Evolutionary conservation across 2,329 filamentous ascomycete genomes (phyloP), one percentile per base, ranked within the genome.

Genomic region (Cytospora piceicola): DNA sequence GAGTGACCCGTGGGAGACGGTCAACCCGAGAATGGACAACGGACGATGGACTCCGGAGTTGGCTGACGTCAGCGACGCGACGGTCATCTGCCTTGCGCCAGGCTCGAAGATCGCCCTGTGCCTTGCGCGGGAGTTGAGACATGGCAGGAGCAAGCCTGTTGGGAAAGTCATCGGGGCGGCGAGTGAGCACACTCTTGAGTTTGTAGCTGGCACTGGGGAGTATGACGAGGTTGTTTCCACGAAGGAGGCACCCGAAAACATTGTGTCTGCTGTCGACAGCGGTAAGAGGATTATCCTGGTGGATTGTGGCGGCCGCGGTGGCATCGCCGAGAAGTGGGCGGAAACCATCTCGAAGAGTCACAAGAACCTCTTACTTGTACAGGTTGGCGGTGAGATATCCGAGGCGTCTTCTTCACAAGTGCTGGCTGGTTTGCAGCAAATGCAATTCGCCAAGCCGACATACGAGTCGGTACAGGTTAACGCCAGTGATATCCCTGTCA

Each of bases 141-240:
- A 62, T 3, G 52, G 60, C 53, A 29, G 51, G 29, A 51, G 55
- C 52, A 56, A 62, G n/a, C 14, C 60, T 12, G 60, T 56, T 12
- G 30, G 27, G 5, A 62, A 51, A 12, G 53, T 62, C 24, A 62
- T 62, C 9, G 60, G 60, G 22, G 60, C 60, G 42, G 60, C 60
- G 12, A 62, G 60, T 52, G 15, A 56, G 3, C 24, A 62, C 15
- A 49, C 60, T 20, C 15, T 56, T 32, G 52, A 36, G 0, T 56
- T 62, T 14, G 60, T 62, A 2, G 46, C 11, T 29, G n/a, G 3
- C 0, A 62, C 60, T n/a, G 53, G 60, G 27, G 60, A 62, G 39
- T 62, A 56, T 30, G 60, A 62, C 15, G 60, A 62, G 36, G 60
- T 62, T 6, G n/a, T 57, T 15, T 62, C 60, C 29, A 62, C 60